Percentiles rank a stretch among this genome's conserved stretches.
Conservation (phyloP, 805 yeast species). For the Metschnikowia baotianmanensis region DNA sequence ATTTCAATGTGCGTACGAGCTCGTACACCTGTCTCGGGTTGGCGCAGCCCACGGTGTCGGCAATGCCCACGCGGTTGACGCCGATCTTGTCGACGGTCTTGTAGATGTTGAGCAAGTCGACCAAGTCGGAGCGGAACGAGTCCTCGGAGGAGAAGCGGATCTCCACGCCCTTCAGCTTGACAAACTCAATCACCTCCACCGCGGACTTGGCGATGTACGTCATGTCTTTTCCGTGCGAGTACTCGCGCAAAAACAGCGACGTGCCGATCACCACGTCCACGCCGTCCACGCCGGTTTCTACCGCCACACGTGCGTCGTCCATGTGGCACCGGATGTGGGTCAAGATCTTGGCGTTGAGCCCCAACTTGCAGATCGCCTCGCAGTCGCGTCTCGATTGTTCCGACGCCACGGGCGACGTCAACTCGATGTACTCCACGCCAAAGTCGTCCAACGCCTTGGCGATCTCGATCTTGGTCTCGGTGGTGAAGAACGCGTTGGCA, state of each 20-base stretch:
- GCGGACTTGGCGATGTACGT: constrained; percentile 94
- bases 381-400: constrained; percentile 92
- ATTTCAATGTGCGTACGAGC: constrained; percentile 86
- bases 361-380: constrained; percentile 97
- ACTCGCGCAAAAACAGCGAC: constrained; percentile 89
- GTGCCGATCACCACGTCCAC: constrained; percentile 98
- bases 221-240: constrained; percentile 98
- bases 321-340: constrained; percentile 98
- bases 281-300: constrained; percentile 98
- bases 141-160: constrained; percentile 96
- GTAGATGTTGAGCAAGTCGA: constrained; percentile 91
- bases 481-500: constrained; percentile 92
- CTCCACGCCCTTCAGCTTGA: constrained; percentile 94
- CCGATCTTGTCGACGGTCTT: constrained; percentile 96
- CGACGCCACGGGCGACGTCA: constrained; percentile 96
- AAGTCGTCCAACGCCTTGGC: constrained; percentile 97
- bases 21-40: constrained; percentile 99
- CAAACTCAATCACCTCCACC: constrained; percentile 94
- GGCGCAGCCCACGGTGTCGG: constrained; percentile 98
- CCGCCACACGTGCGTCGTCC: constrained; percentile 98
- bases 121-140: constrained; percentile 94
- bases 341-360: constrained; percentile 90
- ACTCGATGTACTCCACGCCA: constrained; percentile 96
- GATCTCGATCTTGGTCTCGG: constrained; percentile 93
- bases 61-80: constrained; percentile 98